These are phyloP conservation scores for Scolecobasidium constrictum DNA, from an alignment of 2,329 filamentous ascomycete species.

Conservation along the genomic window DNA sequence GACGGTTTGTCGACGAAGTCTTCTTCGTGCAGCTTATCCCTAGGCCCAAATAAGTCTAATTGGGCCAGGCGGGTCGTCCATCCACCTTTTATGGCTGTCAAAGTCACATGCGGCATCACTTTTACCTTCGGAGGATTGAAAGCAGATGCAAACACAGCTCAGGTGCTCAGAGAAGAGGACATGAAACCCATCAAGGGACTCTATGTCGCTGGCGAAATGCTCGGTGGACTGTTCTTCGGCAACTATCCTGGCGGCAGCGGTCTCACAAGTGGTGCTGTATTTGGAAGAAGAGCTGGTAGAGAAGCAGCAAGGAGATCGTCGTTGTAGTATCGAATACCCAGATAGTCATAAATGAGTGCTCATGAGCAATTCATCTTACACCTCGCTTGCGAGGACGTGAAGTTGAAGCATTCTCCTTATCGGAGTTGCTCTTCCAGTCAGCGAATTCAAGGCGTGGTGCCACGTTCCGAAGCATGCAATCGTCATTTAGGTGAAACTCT, in stretches of 20 bases:
- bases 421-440: too few relatives aligned
- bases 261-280: constrained; percentile 46
- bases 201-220: constrained; percentile 54
- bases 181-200: constrained; percentile 41
- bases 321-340: too few relatives aligned
- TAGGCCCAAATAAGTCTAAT: constrained; percentile 47
- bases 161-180: constrained; percentile 38
- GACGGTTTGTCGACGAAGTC: constrained; percentile 54
- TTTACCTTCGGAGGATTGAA: constrained; percentile 58
- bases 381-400: too few relatives aligned
- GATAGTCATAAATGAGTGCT: too few relatives aligned
- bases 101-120: constrained; percentile 54
- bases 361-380: too few relatives aligned
- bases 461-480: too few relatives aligned
- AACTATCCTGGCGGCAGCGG: constrained; percentile 55
- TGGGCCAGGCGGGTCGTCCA: constrained; percentile 51
- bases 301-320: constrained; percentile 15
- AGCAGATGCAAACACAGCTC: constrained; percentile 43
- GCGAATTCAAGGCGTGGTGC: too few relatives aligned
- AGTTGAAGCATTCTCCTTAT: too few relatives aligned
- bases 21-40: constrained; percentile 25
- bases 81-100: constrained; percentile 51
- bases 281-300: constrained; percentile 33
- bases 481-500: too few relatives aligned
- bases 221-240: constrained; percentile 34